Evolutionary conservation across 331 rosid genomes (phyloP), one percentile per base, ranked within the genome.

Genomic region (Phaseolus coccineus): DNA sequence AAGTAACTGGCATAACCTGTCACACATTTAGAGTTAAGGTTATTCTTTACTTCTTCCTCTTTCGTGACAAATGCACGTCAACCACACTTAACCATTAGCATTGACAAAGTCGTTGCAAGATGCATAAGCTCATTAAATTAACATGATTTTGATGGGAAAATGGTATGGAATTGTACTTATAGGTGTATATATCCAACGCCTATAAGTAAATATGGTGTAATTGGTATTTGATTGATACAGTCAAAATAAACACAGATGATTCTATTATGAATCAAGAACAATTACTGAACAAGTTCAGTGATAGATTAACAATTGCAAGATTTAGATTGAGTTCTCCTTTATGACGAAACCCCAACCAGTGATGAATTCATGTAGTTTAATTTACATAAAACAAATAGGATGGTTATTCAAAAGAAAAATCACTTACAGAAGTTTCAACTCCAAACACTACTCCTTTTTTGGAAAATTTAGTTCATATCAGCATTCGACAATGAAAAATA

Each of bases 11-110:
- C 55, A 78, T 69, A 83, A 79, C 67, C 51, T 35, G 39, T 66
- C 5, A 56, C 52, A 53, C 52, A 72, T 39, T 84, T 77, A 74
- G 82, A 74, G 85, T 80, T 85, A 82, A 90, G 89, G 87, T 81
- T 86, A 71, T 86, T 74, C 62, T 76, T 70, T 69, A 28, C 74
- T 77, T 72, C 37, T 56, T 55, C 69, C 44, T 50, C 73, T 24
- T 40, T 67, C 56, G 10, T 71, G 91, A 85, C 77, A 74, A 71
- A 81, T 73, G 82, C 82, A 4, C 64, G 42, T 83, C 81, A 87
- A 85, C 89, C 42, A 83, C 30, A 83, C 88, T 87, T 78, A 71
- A 55, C 70, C 82, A 67, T 70, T 71, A 67, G 6, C 64, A 77
- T 83, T 1, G 78, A 85, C 64, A 80, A 83, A 87, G 66, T 71